These are phyloP conservation scores for Debaryomyces hansenii DNA, from an alignment of 805 yeast genomes.

Conservation along the genomic window DNA sequence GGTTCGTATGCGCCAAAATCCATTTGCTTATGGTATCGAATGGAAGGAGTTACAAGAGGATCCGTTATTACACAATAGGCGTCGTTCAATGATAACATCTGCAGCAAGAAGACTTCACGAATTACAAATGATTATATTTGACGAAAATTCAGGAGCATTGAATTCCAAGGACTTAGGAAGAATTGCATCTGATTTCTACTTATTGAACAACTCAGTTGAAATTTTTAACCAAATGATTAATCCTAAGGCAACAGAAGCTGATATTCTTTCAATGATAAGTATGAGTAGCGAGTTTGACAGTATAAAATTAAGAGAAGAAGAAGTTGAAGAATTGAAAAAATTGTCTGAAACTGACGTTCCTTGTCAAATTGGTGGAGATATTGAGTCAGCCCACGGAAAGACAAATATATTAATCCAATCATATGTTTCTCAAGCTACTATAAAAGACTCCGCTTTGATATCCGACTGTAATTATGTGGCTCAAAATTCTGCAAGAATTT, in stretches of 20 bases:
- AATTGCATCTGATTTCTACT: conserved; percentile 90
- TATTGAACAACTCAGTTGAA: conserved; percentile 82
- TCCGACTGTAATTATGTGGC: conserved; percentile 94
- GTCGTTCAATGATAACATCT: conserved; percentile 71
- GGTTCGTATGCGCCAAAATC: conserved; percentile 93
- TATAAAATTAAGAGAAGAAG: conserved; percentile 87
- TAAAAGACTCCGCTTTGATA: conserved; percentile 76
- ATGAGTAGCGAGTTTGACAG: conserved; percentile 94
- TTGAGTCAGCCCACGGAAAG: conserved; percentile 78
- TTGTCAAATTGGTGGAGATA: conserved; percentile 79
- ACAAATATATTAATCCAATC: conserved; percentile 87
- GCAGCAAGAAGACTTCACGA: conserved; percentile 85
- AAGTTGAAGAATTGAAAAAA: conserved; percentile 65
- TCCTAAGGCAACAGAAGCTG: conserved; percentile 89
- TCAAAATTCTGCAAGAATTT: conserved; percentile 90
- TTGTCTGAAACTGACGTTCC: conserved; percentile 61
- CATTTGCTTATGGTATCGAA: conserved; percentile 86
- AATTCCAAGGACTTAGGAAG: conserved; percentile 89
- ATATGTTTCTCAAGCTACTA: conserved; percentile 70
- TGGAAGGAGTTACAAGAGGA: conserved; percentile 86
- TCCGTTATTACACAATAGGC: conserved; percentile 69
- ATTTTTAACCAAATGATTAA: conserved; percentile 82
- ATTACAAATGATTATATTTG: conserved; percentile 91
- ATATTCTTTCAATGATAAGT: conserved; percentile 81
- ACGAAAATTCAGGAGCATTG: conserved; percentile 77